phyloP scores from a whole-genome alignment of 768 basidiomycete species.

The Dacryopinax primogenitus region DNA sequence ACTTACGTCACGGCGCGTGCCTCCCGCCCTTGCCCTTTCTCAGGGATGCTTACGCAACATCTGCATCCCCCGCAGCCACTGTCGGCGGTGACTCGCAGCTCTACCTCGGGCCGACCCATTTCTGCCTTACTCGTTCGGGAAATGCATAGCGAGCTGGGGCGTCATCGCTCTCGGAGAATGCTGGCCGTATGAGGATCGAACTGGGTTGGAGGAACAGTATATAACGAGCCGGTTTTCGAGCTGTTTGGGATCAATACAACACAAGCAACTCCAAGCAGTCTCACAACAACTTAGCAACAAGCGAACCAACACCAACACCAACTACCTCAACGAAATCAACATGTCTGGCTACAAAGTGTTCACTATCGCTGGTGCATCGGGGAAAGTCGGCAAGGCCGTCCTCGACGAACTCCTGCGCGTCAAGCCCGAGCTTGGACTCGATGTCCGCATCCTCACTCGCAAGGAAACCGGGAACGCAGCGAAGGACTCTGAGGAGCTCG shows the following conservation, averaged over 20 bases:
- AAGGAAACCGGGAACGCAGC: conserved; percentile 1
- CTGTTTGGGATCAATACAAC: not conserved
- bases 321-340: not conserved
- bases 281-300: not conserved
- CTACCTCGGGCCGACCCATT: not conserved
- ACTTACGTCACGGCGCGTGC: no score
- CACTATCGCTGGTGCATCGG: not conserved
- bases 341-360: conserved; percentile 7
- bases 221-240: not conserved
- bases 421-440: not conserved
- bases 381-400: conserved; percentile 5
- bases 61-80: no score
- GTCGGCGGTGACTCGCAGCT: no score
- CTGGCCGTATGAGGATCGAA: not conserved
- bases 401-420: conserved; percentile 1
- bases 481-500: not conserved
- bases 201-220: not conserved
- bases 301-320: not conserved
- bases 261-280: not conserved
- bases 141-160: not conserved
- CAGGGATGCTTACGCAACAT: no score
- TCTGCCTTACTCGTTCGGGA: not conserved
- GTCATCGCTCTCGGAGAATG: not conserved
- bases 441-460: conserved; percentile 2
- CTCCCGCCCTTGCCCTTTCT: no score